phyloP scores from a whole-genome alignment of 805 yeast genomes.

The Lipomyces spencermartinsiae region DNA sequence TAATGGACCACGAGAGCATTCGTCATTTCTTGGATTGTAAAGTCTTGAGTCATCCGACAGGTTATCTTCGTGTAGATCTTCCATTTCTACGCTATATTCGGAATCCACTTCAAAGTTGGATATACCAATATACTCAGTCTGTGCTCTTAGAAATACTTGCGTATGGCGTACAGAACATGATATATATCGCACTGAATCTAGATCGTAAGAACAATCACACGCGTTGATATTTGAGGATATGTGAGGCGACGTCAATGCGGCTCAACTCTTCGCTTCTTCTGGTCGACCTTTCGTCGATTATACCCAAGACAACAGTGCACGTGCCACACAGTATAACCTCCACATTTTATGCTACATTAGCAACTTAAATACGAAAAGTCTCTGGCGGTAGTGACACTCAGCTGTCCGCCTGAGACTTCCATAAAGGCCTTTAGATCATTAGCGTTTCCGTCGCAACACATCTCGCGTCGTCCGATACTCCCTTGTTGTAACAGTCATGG shows the following conservation, averaged over 20 bases:
- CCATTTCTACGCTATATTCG: background rate
- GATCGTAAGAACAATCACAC: background rate
- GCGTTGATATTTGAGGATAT: background rate
- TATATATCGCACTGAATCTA: background rate
- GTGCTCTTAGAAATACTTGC: background rate
- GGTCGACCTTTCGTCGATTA: background rate
- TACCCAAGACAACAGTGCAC: background rate
- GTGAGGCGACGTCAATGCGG: background rate
- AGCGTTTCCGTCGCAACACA: background rate
- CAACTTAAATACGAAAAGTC: background rate
- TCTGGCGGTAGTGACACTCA: background rate
- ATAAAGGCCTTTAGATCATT: background rate
- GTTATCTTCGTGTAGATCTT: background rate
- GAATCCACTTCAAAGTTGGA: background rate
- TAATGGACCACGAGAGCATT: constrained; percentile 19
- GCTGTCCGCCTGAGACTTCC: background rate
- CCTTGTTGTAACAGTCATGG: constrained; percentile 10
- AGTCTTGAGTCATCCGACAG: background rate
- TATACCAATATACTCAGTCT: background rate
- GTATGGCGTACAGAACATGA: background rate
- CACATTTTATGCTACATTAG: background rate
- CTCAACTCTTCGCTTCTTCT: background rate
- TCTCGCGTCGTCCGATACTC: background rate
- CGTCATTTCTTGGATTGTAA: background rate
- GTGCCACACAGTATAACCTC: background rate